phyloP scores from a whole-genome alignment of 805 yeast genomes.

The Candida hispaniensis region DNA sequence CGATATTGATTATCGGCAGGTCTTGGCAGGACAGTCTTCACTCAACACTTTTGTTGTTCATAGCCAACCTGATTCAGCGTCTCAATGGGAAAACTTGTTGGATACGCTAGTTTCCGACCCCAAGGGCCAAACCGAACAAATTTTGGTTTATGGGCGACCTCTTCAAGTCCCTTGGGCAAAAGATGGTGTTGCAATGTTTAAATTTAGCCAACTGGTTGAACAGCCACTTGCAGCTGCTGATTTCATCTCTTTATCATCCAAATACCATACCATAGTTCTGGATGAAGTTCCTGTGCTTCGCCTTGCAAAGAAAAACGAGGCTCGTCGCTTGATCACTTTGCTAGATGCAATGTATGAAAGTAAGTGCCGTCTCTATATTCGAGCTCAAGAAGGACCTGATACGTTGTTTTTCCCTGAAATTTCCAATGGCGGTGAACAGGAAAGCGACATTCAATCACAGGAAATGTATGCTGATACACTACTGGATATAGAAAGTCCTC shows the following conservation, averaged over 20 bases:
- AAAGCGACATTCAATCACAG: slow-evolving; percentile 37
- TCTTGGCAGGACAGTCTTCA: slow-evolving; percentile 23
- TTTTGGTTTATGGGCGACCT: slow-evolving; percentile 48
- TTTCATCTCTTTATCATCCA: slow-evolving; percentile 55
- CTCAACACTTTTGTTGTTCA: slow-evolving; percentile 6
- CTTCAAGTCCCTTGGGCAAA: slow-evolving; percentile 38
- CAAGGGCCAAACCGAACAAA: slow-evolving; percentile 20
- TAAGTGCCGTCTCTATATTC: slow-evolving; percentile 46
- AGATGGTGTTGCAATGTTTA: slow-evolving; percentile 38
- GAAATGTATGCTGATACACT: slow-evolving; percentile 60
- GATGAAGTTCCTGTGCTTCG: slow-evolving; percentile 54
- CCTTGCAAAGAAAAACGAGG: slow-evolving; percentile 50
- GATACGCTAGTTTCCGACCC: slow-evolving; percentile 8
- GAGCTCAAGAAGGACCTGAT: slow-evolving; percentile 41
- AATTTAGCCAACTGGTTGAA: slow-evolving; percentile 44
- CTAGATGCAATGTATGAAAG: slow-evolving; percentile 63
- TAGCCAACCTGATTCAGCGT: neutral
- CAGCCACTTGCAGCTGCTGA: slow-evolving; percentile 56
- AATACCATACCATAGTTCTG: slow-evolving; percentile 44
- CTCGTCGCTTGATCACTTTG: slow-evolving; percentile 54
- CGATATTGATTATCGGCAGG: slow-evolving; percentile 42
- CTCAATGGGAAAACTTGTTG: slow-evolving; percentile 11
- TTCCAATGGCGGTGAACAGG: slow-evolving; percentile 22
- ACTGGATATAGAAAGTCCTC: slow-evolving; percentile 50
- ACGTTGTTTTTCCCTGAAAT: slow-evolving; percentile 53